Evolutionary conservation across 768 basidiomycete genomes (phyloP), one percentile per base, ranked within the genome.

Genomic region (Lactarius trivialis): DNA sequence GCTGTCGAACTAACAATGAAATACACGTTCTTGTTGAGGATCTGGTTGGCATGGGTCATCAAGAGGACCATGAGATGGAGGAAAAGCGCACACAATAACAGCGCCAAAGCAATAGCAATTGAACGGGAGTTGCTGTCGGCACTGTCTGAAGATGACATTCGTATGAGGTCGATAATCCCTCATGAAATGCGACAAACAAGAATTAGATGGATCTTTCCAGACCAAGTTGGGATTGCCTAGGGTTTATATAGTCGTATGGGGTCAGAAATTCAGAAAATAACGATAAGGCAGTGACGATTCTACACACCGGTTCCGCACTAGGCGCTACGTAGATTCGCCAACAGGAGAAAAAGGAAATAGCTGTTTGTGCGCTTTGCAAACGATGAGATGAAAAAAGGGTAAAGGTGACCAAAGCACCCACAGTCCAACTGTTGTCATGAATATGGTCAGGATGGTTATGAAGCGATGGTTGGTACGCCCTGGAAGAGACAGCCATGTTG

Each of bases 321-420:
- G 36, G 9, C 5, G n/a, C 32, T 12, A 57, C 51, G 7, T 62
- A 62, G n/a, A 41, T 53, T 36, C 33, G 24, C 56, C 56, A 62
- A 45, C 26, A 11, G 32, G 61, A 57, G n/a, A 50, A 4, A 34
- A 57, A 53, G 26, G 4, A 57, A 9, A 53, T 9, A 14, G 39
- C 61, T 17, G 51, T 62, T 33, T 62, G 39, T 21, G 32, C 17
- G 33, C 56, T 53, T 52, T 39, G 41, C n/a, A 15, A 4, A 14
- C 4, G 50, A 53, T 57, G 39, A 57, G 56, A 14, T 7, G 52
- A 1, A 48, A 8, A n/a, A 32, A 49, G 17, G 17, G 24, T 14
- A 26, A 24, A 36, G 24, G 15, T 17, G 32, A 41, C 39, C 1
- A 36, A 33, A 43, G 45, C 26, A 15, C 56, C 3, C 51, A 54